Evolutionary conservation across 768 basidiomycete species (phyloP).

Genomic region (Atractiella rhizophila): DNA sequence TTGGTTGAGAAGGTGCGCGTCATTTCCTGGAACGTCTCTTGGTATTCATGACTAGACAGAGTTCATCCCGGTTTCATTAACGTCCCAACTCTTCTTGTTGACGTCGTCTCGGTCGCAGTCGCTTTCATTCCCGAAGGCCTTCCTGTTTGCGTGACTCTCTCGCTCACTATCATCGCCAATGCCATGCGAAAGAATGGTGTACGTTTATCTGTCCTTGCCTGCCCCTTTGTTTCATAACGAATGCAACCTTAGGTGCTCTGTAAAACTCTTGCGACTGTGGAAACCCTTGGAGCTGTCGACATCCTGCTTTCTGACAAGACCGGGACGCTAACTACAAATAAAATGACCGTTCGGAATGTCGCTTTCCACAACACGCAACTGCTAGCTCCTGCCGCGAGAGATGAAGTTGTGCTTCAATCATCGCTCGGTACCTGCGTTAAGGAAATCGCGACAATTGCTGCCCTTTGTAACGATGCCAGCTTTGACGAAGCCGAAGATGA

Average conservation of each 20-base stretch:
- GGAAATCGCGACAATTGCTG: conserved; percentile 24
- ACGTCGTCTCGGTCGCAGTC: conserved; percentile 32
- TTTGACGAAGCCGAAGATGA: conserved; percentile 23
- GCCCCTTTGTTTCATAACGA: not conserved
- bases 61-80: conserved; percentile 25
- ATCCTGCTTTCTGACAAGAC: conserved; percentile 38
- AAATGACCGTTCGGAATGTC: conserved; percentile 33
- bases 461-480: conserved; percentile 30
- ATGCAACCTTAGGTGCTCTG: conserved; percentile 23
- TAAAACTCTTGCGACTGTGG: conserved; percentile 38
- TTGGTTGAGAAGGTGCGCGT: conserved; percentile 4
- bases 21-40: too few species aligned
- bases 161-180: conserved; percentile 23
- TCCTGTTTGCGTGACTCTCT: conserved; percentile 18
- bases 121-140: conserved; percentile 28
- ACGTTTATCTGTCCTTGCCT: too few species aligned
- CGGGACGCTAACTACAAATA: conserved; percentile 36
- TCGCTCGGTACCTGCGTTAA: conserved; percentile 1
- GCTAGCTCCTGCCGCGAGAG: not conserved
- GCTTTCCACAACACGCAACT: conserved; percentile 17
- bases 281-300: conserved; percentile 39
- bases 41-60: too few species aligned
- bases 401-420: not conserved
- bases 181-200: conserved; percentile 32
- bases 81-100: conserved; percentile 30